Evolutionary conservation across 345 rosid genomes (phyloP), one percentile per base, ranked within the genome.

Genomic region (Raphanus sativus): DNA sequence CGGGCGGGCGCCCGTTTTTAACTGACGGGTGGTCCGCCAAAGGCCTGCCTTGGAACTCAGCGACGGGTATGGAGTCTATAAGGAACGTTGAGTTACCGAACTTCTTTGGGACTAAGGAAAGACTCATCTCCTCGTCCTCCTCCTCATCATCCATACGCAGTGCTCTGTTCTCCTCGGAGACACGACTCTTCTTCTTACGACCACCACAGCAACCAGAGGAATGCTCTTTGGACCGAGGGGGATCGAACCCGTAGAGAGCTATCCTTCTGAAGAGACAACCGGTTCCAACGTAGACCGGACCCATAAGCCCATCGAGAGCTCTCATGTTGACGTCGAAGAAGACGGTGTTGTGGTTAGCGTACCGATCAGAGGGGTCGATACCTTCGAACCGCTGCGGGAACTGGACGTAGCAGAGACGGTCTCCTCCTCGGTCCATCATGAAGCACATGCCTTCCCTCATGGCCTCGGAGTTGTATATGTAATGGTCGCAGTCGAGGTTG

Each of bases 351-450:
- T 94, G 89, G 84, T 94, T 94, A 55, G 98, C 98, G 76, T 94
- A 94, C 55, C 98, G 85, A 86, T 94, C 98, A 1, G 98, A 94
- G 1, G 98, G 98, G 81, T 94, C 98, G 33, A 94, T 92, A 71
- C 98, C 98, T 86, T 94, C 98, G 62, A 94, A 94, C 79, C 98
- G 81, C 76, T 94, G 98, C 48, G 98, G 98, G 77, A 94, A 94
- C 88, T 94, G 98, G 38, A 94, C 91, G 64, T 94, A 94, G 84
- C 98, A 90, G 58, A 94, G 69, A 28, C 98, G 88, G 48, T 94
- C 98, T 9, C 98, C 98, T 28, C 98, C 98, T 80, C 98, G 81
- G 72, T 94, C 98, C 98, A 94, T 88, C 98, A 94, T 94, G 85
- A 94, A 94, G 83, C 98, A 94, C 97, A 94, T 94, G 56, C 98